Base-by-base conservation (phyloP, 805 yeast genomes). In the Myxozyma vanderwaltii region DNA sequence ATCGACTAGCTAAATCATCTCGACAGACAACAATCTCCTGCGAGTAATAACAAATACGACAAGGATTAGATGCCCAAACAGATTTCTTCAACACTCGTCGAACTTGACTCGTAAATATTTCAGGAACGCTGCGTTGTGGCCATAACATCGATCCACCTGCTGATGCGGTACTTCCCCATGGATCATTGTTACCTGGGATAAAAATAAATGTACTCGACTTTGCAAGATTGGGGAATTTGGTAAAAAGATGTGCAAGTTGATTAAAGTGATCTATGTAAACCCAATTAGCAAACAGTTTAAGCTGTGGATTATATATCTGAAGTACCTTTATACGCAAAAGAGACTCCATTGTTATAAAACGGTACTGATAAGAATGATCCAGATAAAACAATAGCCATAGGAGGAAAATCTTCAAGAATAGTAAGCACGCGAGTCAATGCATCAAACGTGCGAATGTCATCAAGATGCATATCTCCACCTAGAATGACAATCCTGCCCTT, bases 151-250 rank as follows among this genome's bases (percentile, higher is more conserved):
- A 64, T 0, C 85, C 77, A 3, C 92, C 91, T 51, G 86, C 77
- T 1, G 88, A 80, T 49, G 80, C 81, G 55, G 85, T 77, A 0
- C 94, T 82, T 36, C 85, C 85, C 97, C 98, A 94, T 0, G 97
- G 97, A 73, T 94, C 99, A 66, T 89, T 88, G 43, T 83, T 82
- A 0, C 99, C 98, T 0, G 98, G 97, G 0, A 92, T 76, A 59
- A 94, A 82, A 0, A 90, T 74, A 29, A 94, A 72, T 52, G 86
- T 84, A 29, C 87, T 79, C 5, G 74, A 69, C 6, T 75, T 69
- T 13, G 84, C 74, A 5, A 90, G 72, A 3, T 71, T 69, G 0
- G 89, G 87, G 66, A 76, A 88, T 49, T 80, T 77, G 8, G 85
- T 80, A 19, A 94, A 69, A 1, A 89, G 68, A 1, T 78, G 76